These are phyloP conservation scores for Onygena corvina DNA, from an alignment of 2,329 filamentous ascomycete genomes.

Conservation along the genomic window DNA sequence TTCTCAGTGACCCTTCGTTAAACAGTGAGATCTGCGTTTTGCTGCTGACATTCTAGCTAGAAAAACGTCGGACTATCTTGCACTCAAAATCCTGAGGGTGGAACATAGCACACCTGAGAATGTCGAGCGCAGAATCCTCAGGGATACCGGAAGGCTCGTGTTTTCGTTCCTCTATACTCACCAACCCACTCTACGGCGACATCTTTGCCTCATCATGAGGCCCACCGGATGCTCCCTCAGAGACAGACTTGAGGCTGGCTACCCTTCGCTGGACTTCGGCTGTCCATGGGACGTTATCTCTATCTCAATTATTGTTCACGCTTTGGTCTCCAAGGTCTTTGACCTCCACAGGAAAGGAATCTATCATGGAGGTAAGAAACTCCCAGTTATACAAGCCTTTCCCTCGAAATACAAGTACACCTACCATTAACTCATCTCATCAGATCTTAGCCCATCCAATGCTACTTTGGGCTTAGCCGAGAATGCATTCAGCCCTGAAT, in stretches of 20 bases:
- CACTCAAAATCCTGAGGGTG: neutral
- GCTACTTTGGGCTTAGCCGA: slow-evolving; percentile 7
- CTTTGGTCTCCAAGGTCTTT: slow-evolving; percentile 8
- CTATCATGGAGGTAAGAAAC: slow-evolving; percentile 13
- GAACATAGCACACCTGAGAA: neutral
- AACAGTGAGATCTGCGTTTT: too few relatives aligned
- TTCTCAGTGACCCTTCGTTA: neutral
- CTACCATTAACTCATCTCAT: too few relatives aligned
- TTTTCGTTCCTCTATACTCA: neutral
- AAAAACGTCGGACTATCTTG: neutral
- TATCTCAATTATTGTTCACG: neutral
- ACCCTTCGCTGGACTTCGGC: neutral
- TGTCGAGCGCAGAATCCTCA: neutral
- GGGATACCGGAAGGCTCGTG: neutral
- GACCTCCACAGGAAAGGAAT: slow-evolving; percentile 9
- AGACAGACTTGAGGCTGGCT: neutral
- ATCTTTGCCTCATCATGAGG: neutral
- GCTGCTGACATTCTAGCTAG: slow-evolving; percentile 5
- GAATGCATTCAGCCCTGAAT: slow-evolving; percentile 8
- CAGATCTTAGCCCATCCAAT: slow-evolving; percentile 8
- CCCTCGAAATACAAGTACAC: slow-evolving; percentile 2
- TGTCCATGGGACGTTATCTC: neutral
- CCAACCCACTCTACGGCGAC: neutral
- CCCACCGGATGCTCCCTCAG: neutral
- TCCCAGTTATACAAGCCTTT: neutral